Percentiles rank a stretch among this genome's conserved stretches.
phyloP scores from a whole-genome alignment of 768 basidiomycete species.

The Leucocoprinus leucothites region DNA sequence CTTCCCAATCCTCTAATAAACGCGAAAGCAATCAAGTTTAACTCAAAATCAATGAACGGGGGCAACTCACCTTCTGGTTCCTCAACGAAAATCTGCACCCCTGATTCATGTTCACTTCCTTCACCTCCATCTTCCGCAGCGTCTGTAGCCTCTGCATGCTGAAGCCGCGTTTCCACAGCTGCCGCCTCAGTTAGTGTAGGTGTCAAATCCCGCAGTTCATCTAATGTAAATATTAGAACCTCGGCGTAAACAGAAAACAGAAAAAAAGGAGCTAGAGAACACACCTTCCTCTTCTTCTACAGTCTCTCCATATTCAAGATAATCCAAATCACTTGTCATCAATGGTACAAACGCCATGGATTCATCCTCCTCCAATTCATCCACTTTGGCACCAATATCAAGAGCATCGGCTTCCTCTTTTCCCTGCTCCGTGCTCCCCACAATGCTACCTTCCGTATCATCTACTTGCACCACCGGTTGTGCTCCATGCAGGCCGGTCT shows the following conservation, averaged over 20 bases:
- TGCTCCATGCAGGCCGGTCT: too few relatives aligned
- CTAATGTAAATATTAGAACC: neutral
- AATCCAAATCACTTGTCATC: slow-evolving; percentile 10
- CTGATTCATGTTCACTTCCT: neutral
- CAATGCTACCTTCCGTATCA: too few relatives aligned
- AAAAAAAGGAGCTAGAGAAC: neutral
- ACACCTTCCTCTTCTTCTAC: neutral
- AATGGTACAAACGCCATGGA: slow-evolving; percentile 3
- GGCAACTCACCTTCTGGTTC: neutral
- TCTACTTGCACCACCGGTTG: too few relatives aligned
- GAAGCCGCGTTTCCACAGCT: neutral
- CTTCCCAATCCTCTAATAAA: neutral
- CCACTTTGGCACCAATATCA: slow-evolving; percentile 15
- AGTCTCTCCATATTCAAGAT: neutral
- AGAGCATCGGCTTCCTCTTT: too few relatives aligned
- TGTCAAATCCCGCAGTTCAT: neutral
- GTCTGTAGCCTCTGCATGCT: neutral
- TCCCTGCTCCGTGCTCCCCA: too few relatives aligned
- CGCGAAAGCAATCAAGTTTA: neutral
- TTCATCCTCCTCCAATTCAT: slow-evolving; percentile 8
- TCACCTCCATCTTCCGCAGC: slow-evolving; percentile 4
- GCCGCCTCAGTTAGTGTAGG: neutral
- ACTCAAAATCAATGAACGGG: neutral
- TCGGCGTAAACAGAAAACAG: too few relatives aligned
- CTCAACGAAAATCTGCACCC: slow-evolving; percentile 2